Evolutionary conservation across 1,284 basidiomycete species (phyloP).

Genomic region (Moesziomyces parantarcticus): DNA sequence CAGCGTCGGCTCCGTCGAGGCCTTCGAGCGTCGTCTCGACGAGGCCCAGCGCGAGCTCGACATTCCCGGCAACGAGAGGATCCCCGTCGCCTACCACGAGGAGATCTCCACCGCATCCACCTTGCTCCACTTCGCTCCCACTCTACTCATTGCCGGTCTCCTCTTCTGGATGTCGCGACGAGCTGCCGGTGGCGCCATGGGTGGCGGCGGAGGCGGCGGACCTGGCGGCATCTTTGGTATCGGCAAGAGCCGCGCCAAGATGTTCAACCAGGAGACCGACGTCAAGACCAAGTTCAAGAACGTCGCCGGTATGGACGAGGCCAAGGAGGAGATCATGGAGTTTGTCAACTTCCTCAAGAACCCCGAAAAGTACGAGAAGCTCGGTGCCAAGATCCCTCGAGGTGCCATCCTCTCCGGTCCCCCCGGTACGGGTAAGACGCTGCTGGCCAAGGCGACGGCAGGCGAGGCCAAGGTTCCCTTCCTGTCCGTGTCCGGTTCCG

Average conservation of each 20-base stretch:
- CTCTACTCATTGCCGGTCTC: slow-evolving; percentile 87
- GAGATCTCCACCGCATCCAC: slow-evolving; percentile 87
- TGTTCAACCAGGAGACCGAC: slow-evolving; percentile 98
- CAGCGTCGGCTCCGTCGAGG: slow-evolving; percentile 96
- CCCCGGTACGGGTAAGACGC: slow-evolving; percentile 97
- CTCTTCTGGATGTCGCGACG: slow-evolving; percentile 89
- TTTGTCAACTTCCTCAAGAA: slow-evolving; percentile 99
- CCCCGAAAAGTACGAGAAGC: slow-evolving; percentile 89
- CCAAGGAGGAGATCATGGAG: slow-evolving; percentile 99
- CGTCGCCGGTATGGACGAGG: slow-evolving; percentile 99
- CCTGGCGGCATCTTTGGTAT: slow-evolving; percentile 96
- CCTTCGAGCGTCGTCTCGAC: slow-evolving; percentile 93
- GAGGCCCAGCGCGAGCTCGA: slow-evolving; percentile 91
- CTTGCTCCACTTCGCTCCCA: slow-evolving; percentile 91
- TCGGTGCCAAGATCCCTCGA: slow-evolving; percentile 98
- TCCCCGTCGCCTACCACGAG: slow-evolving; percentile 96
- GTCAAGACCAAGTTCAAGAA: slow-evolving; percentile 94
- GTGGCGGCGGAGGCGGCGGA: slow-evolving; percentile 70
- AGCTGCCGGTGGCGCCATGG: slow-evolving; percentile 70
- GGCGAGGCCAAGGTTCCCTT: slow-evolving; percentile 97
- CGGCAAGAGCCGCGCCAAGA: slow-evolving; percentile 91
- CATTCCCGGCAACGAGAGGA: slow-evolving; percentile 89
- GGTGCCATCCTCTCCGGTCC: slow-evolving; percentile 98
- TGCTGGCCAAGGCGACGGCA: slow-evolving; percentile 97
- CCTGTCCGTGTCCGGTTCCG: slow-evolving; percentile 96